Base-by-base conservation (phyloP, 441 rosid genomes). In the Sinapis alba region DNA sequence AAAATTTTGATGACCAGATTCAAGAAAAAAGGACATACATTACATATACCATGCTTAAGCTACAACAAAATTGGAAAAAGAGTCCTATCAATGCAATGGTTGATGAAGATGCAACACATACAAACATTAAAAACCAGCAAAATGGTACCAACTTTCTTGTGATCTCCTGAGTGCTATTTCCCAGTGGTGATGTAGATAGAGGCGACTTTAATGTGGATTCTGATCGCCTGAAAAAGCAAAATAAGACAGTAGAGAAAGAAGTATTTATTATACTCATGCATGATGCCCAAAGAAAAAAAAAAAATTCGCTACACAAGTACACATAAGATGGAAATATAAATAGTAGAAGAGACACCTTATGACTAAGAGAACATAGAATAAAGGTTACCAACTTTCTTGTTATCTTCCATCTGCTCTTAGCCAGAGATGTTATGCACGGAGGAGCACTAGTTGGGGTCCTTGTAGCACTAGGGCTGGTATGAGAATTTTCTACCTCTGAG, bases 311-410 rank as follows among this genome's bases (percentile, higher is more conserved):
- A 32, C 30, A 51, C 38, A 68, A 12, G 38, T 47, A 32, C 30
- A 51, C 38, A 68, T 65, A 53, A 51, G 34, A 75, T 28, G 59
- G 61, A 60, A 70, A 41, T 28, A 38, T 62, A 73, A 30, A 53
- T 58, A 32, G 43, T 30, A 26, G 24, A 56, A 47, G 38, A 60
- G 34, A 63, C 45, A 18, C 8, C 21, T 79, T 67, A 60, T 43
- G 67, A 79, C 50, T 62, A 45, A n/a, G 38, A 66, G 60, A 60
- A 60, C 66, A 71, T 38, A 41, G 26, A 67, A 62, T 61, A 76
- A 81, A 73, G 78, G 79, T 69, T 76, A 82, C 90, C 78, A 69
- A 88, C 96, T 80, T 86, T 83, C 62, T 83, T 23, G 63, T 83
- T 70, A 81, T 86, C 83, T 85, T 85, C 84, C 60, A 8, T 76